Percentiles rank a stretch among this genome's conserved stretches.
These are phyloP conservation scores for Colletotrichum tofieldiae DNA, from an alignment of 2,329 filamentous ascomycete species.

Conservation along the genomic window DNA sequence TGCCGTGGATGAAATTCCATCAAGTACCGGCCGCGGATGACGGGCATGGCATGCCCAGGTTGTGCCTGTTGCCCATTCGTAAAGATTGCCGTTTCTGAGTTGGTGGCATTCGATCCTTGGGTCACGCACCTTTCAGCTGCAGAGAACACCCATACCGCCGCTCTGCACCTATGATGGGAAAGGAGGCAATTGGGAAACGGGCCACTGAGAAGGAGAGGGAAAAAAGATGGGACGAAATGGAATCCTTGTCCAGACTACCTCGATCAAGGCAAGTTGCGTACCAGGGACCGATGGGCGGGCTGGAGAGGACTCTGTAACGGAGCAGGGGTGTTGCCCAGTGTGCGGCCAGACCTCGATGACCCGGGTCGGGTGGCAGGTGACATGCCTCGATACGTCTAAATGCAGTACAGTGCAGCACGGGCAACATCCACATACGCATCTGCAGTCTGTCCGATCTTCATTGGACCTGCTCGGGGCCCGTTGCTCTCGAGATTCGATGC, in stretches of 20 bases:
- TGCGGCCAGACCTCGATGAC: slow-evolving; percentile 8
- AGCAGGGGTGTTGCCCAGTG: neutral
- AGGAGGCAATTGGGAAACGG: slow-evolving; percentile 9
- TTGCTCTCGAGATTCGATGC: neutral
- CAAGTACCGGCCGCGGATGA: slow-evolving; percentile 29
- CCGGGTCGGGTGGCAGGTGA: slow-evolving; percentile 23
- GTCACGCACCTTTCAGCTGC: slow-evolving; percentile 3
- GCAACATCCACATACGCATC: neutral
- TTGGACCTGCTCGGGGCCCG: neutral
- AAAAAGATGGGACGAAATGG: slow-evolving; percentile 29
- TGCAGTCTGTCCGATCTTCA: neutral
- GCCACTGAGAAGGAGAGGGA: neutral
- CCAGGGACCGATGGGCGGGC: slow-evolving; percentile 6
- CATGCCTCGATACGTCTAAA: slow-evolving; percentile 14
- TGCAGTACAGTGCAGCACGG: neutral
- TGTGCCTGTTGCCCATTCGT: slow-evolving; percentile 31
- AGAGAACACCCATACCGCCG: slow-evolving; percentile 4
- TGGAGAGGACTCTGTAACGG: slow-evolving; percentile 1
- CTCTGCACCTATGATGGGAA: slow-evolving; percentile 21
- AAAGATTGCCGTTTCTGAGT: slow-evolving; percentile 39
- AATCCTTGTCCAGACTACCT: slow-evolving; percentile 14
- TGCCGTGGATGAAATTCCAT: slow-evolving; percentile 7
- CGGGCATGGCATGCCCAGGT: slow-evolving; percentile 9
- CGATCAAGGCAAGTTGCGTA: slow-evolving; percentile 7
- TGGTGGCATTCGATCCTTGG: slow-evolving; percentile 22